A percentile compares a stretch with the other conserved stretches of the same genome.
Evolutionary conservation across 345 rosid genomes (phyloP).

Genomic region (Gossypium thurberi): DNA sequence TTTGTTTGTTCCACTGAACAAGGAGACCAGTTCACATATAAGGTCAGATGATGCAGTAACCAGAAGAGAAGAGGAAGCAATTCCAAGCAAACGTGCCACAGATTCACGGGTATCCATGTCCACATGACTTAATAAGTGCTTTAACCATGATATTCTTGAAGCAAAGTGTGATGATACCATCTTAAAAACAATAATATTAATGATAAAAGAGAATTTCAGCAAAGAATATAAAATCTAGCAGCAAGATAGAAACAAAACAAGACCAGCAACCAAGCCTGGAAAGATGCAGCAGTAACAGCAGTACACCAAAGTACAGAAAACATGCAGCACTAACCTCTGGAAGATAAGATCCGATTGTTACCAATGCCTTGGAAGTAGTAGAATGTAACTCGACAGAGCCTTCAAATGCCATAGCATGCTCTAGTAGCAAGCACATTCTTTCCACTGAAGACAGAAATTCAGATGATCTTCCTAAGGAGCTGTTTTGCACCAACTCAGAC

Average conservation of each 20-base stretch:
- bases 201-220: slow-evolving; percentile 1
- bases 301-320: slow-evolving; percentile 8
- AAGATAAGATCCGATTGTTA: slow-evolving; percentile 66
- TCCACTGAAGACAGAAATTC: slow-evolving; percentile 59
- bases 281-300: slow-evolving; percentile 4
- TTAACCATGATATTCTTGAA: slow-evolving; percentile 65
- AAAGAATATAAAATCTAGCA: slow-evolving; percentile 8
- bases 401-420: slow-evolving; percentile 81
- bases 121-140: slow-evolving; percentile 64
- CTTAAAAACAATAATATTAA: slow-evolving; percentile 29
- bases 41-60: slow-evolving; percentile 44
- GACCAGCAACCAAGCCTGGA: slow-evolving; percentile 9
- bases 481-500: slow-evolving; percentile 56
- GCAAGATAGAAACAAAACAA: slow-evolving; percentile 1
- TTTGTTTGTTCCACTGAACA: slow-evolving; percentile 41
- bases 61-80: slow-evolving; percentile 79
- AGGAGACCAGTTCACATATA: slow-evolving; percentile 51
- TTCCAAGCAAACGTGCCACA: slow-evolving; percentile 81
- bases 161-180: slow-evolving; percentile 66
- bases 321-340: slow-evolving; percentile 49
- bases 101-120: slow-evolving; percentile 89
- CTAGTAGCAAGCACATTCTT: slow-evolving; percentile 66
- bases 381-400: slow-evolving; percentile 86
- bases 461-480: slow-evolving; percentile 39
- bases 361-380: slow-evolving; percentile 65